Evolutionary conservation across 495 filamentous ascomycete species (phyloP), one percentile per base, ranked within the genome.

Genomic region (Penicillium paradoxum): DNA sequence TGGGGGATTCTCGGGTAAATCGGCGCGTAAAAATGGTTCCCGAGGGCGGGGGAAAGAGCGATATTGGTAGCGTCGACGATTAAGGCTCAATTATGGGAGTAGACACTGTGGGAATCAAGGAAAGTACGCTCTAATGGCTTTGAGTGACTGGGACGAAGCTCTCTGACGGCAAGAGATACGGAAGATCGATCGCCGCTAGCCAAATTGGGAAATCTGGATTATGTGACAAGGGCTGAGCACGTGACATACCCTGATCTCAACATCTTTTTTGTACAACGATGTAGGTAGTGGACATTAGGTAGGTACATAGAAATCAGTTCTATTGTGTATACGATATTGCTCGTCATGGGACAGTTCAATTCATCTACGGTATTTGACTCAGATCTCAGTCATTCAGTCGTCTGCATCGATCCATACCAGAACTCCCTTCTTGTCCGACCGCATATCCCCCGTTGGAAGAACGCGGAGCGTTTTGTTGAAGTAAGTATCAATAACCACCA

Each of bases 401-500:
- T 78, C 71, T 49, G 70, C 71, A 64, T 77, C 77, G 49, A 79
- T 71, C 89, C 89, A 92, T 17, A 84, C 72, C 56, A 85, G 58
- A 10, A 90, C 68, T 0, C 87, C 89, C 40, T 87, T 84, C 73
- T 87, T 88, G 56, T 89, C 87, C 8, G 77, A 70, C 55, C 78
- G 83, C 73, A 91, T 84, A 0, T 88, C 88, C 60, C 88, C 86
- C 7, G 75, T 81, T 0, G 86, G 84, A 29, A 85, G 78, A 6
- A 92, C 83, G 51, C 84, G 81, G 44, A 96, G 65, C 17, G 82
- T 79, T 75, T 95, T 95, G 68, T 91, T 89, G 67, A 95, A 96
- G 59, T 92, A 91, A 57, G 84, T 83, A 71, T 96, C 91, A 43
- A 89, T 74, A 19, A 96, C 88, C 47, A 88, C 79, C 50, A 95